Base-by-base conservation (phyloP, 495 filamentous ascomycete species). In the Parathielavia appendiculata region DNA sequence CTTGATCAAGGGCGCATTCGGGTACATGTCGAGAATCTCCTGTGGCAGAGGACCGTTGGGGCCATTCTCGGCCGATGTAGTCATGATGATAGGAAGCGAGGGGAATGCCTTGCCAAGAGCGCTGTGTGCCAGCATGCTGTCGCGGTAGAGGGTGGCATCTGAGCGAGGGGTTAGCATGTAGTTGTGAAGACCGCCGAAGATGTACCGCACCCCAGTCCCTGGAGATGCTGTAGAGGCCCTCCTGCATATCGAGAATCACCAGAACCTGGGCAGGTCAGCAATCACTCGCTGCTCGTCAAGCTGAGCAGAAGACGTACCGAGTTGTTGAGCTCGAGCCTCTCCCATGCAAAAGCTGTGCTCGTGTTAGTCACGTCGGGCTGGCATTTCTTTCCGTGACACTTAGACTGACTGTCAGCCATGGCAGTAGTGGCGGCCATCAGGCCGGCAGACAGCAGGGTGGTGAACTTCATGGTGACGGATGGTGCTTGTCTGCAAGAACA, bases 41-140 rank as follows among this genome's bases (percentile, higher is more conserved):
- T 86, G 81, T 9, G 86, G 84, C 26, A 91, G 71, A 2, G 76
- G 80, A 11, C 88, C 88, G 67, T 92, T 91, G 45, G 85, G 84
- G 19, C 82, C 75, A 0, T 63, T 67, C 59, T 90, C 76, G 14
- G 87, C 83, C 19, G 85, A 88, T 13, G 81, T 83, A 4, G 87
- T 87, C 72, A 91, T 64, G 53, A 92, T 74, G 17, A 81, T 79
- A n/a, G 88, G 88, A 6, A 91, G 60, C 66, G 83, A 62, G 3
- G 10, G 12, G 68, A 91, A 92, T 46, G 83, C 66, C 32, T 84
- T 82, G 35, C 81, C 87, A 12, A 91, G 69, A 13, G 77, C 79
- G 17, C 86, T 81, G 65, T 91, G 86, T 22, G 85, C 88, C 7
- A 89, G 68, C 64, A 90, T 84, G 73, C 77, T 81, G 70, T 86